These are phyloP conservation scores for Penicillium psychrosexuale DNA, from an alignment of 2,329 filamentous ascomycete species.

Conservation along the genomic window DNA sequence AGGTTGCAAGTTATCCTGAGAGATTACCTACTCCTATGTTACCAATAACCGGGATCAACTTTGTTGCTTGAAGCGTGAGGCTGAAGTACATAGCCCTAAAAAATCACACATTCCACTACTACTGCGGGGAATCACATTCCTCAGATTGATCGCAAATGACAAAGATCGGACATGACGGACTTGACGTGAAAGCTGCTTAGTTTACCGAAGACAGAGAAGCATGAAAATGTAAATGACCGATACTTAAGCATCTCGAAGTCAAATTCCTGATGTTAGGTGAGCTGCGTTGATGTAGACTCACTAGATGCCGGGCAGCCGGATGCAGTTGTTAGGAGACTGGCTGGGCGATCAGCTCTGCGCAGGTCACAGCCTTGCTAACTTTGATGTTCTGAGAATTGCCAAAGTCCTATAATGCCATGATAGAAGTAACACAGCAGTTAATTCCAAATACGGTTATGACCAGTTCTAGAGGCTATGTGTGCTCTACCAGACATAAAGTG, in stretches of 20 bases:
- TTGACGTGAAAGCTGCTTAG: slow-evolving; percentile 1
- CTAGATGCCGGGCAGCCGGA: neutral
- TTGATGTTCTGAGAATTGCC: neutral
- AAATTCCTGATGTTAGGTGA: neutral
- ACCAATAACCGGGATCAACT: too few species aligned
- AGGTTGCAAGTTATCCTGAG: too few species aligned
- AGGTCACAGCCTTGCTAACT: neutral
- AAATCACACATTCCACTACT: neutral
- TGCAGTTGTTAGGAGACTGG: slow-evolving; percentile 2
- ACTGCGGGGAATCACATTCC: neutral
- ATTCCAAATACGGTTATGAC: neutral
- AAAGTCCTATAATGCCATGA: too few species aligned
- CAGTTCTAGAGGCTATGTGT: neutral
- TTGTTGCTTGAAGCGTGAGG: too few species aligned
- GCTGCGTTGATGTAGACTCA: neutral
- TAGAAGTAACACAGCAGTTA: neutral
- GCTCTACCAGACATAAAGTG: neutral
- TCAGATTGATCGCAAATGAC: neutral
- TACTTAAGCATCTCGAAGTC: neutral
- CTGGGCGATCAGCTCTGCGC: neutral
- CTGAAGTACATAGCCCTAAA: too few species aligned
- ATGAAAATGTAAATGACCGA: neutral
- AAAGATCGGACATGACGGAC: neutral
- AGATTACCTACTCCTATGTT: too few species aligned
- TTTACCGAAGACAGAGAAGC: slow-evolving; percentile 1